Conservation (phyloP, 768 basidiomycete genomes). For the Chalciporus chontae region DNA sequence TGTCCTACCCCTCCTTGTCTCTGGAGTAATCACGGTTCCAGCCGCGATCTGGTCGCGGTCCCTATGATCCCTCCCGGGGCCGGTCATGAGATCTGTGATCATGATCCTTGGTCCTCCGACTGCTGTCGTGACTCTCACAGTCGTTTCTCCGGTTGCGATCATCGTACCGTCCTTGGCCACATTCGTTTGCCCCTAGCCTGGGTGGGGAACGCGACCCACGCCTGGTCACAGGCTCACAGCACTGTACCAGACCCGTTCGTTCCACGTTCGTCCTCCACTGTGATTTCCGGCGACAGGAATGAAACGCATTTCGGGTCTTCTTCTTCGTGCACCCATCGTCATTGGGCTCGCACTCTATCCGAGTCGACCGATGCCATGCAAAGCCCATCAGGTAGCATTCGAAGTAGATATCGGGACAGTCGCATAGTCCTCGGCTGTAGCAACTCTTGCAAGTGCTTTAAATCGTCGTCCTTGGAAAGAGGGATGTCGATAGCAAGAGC, state of each 20-base stretch:
- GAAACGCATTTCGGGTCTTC: slow-evolving; percentile 69
- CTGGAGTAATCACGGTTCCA: slow-evolving; percentile 31
- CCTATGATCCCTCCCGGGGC: slow-evolving; percentile 2
- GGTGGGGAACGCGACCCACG: slow-evolving; percentile 49
- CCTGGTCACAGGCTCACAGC: slow-evolving; percentile 47
- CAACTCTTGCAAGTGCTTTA: slow-evolving; percentile 68
- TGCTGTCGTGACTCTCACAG: slow-evolving; percentile 9
- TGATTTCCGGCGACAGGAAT: slow-evolving; percentile 79
- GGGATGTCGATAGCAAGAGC: slow-evolving; percentile 52
- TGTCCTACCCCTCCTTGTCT: slow-evolving; percentile 17
- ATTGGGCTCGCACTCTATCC: slow-evolving; percentile 75
- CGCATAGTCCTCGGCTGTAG: slow-evolving; percentile 82
- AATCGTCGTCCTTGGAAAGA: slow-evolving; percentile 77
- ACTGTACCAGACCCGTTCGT: slow-evolving; percentile 33
- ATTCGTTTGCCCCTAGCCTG: slow-evolving; percentile 16
- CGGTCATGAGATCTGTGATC: slow-evolving; percentile 17
- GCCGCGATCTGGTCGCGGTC: slow-evolving; percentile 26
- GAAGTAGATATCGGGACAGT: slow-evolving; percentile 91
- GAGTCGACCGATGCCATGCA: slow-evolving; percentile 93
- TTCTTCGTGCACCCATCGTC: slow-evolving; percentile 66
- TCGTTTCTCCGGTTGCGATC: slow-evolving; percentile 15
- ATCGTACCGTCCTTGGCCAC: slow-evolving; percentile 3
- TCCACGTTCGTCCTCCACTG: slow-evolving; percentile 28
- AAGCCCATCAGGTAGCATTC: slow-evolving; percentile 86
- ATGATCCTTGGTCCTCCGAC: slow-evolving; percentile 9